A percentile compares a stretch with the other conserved stretches of the same genome.
phyloP scores from a whole-genome alignment of 2,329 filamentous ascomycete species.

The Cryphonectria naterciae region DNA sequence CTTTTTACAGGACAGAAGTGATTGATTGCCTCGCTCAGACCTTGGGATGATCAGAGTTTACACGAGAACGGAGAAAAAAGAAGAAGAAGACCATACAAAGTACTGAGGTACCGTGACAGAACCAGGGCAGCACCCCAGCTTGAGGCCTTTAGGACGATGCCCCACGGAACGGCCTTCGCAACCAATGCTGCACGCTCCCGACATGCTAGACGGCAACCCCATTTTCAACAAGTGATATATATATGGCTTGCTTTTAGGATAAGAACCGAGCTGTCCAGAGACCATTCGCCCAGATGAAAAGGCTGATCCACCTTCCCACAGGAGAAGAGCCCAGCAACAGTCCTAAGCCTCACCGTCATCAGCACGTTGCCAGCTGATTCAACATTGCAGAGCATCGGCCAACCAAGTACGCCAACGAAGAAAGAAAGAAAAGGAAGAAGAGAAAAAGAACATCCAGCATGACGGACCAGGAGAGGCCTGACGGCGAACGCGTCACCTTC shows the following conservation, averaged over 20 bases:
- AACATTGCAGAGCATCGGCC: neutral
- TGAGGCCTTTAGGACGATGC: neutral
- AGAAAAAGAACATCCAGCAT: neutral
- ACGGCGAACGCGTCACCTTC: neutral
- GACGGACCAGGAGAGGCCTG: neutral
- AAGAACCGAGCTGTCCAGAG: neutral
- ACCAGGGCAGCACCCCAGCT: neutral
- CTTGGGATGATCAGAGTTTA: neutral
- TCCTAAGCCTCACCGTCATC: neutral
- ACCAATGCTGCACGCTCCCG: neutral
- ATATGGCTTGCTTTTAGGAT: neutral
- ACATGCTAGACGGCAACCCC: neutral
- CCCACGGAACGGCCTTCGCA: neutral
- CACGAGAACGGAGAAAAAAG: neutral
- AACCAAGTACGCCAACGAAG: neutral
- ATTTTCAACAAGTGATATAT: neutral
- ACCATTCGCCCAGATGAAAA: neutral
- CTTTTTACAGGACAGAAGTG: neutral
- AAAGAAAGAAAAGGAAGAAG: too few relatives aligned
- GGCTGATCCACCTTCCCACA: neutral
- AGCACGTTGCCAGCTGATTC: neutral
- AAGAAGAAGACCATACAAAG: neutral
- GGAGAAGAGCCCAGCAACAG: neutral
- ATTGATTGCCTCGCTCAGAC: slow-evolving; percentile 3
- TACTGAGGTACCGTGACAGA: neutral